phyloP scores from a whole-genome alignment of 805 yeast species.

The Osmozyma mogii region DNA sequence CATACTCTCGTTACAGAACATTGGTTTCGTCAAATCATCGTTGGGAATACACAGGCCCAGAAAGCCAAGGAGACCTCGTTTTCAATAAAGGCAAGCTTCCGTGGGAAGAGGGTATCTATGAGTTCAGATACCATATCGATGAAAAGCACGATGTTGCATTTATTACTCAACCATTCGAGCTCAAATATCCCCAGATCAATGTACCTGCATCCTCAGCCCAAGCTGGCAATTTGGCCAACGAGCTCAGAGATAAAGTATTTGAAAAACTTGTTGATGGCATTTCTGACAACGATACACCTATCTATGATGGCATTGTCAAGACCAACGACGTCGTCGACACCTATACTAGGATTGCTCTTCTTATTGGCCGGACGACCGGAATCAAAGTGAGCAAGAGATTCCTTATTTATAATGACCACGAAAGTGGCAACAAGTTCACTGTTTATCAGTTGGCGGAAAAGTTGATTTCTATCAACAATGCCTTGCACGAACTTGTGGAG shows the following conservation, averaged over 20 bases:
- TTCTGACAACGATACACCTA: constrained; percentile 17
- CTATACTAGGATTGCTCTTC: constrained; percentile 17
- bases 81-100: constrained; percentile 43
- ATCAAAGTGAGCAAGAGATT: constrained; percentile 30
- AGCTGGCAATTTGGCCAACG: constrained; percentile 22
- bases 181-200: constrained; percentile 34
- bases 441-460: constrained; percentile 23
- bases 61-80: constrained; percentile 35
- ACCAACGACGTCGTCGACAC: constrained; percentile 22
- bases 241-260: constrained; percentile 24
- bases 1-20: constrained; percentile 47
- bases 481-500: constrained; percentile 26
- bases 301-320: constrained; percentile 18
- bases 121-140: constrained; percentile 62
- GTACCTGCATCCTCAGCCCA: constrained; percentile 23
- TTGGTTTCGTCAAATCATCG: constrained; percentile 55
- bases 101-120: constrained; percentile 67
- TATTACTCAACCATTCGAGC: constrained; percentile 59
- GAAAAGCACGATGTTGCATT: constrained; percentile 64
- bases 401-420: constrained; percentile 20
- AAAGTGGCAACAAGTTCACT: constrained; percentile 16
- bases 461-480: constrained; percentile 26
- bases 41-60: constrained; percentile 45
- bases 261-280: constrained; percentile 21
- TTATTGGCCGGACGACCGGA: constrained; percentile 28